Evolutionary conservation across 768 basidiomycete species (phyloP).

Genomic region (Daedaleopsis sinensis): DNA sequence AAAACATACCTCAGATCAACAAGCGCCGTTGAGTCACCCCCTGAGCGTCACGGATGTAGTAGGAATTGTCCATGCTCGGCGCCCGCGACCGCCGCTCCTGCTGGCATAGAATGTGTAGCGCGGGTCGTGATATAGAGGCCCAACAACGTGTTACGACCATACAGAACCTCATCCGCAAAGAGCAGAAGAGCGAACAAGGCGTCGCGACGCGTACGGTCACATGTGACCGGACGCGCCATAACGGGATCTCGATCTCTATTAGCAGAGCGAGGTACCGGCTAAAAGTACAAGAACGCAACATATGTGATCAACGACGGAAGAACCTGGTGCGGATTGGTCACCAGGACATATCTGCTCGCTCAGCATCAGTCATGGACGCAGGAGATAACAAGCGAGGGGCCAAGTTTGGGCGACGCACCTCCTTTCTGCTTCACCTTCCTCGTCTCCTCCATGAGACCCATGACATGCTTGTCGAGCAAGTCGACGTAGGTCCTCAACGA

Average conservation of each 20-base stretch:
- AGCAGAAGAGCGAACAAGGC: too few relatives aligned
- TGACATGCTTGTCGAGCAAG: constrained; percentile 78
- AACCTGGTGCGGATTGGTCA: not conserved
- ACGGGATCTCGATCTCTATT: not conserved
- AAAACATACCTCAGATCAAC: too few relatives aligned
- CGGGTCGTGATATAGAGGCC: too few relatives aligned
- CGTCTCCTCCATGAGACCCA: constrained; percentile 57
- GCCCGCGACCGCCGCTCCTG: too few relatives aligned
- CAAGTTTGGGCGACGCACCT: constrained; percentile 3
- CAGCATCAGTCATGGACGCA: not conserved
- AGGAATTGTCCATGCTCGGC: too few relatives aligned
- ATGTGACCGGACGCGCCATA: not conserved
- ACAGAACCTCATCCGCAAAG: too few relatives aligned
- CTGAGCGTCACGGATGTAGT: too few relatives aligned
- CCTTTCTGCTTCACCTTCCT: constrained; percentile 45
- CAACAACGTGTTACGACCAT: too few relatives aligned
- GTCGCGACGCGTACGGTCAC: not conserved
- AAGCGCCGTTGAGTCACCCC: too few relatives aligned
- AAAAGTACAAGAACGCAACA: not conserved
- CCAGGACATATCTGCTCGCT: not conserved
- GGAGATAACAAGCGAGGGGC: too few relatives aligned
- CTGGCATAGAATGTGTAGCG: too few relatives aligned
- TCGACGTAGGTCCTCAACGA: constrained; percentile 89
- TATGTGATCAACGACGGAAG: not conserved
- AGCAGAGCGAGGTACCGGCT: not conserved